These are phyloP conservation scores for Sarcomyxa edulis DNA, from an alignment of 768 basidiomycete species.

Conservation along the genomic window DNA sequence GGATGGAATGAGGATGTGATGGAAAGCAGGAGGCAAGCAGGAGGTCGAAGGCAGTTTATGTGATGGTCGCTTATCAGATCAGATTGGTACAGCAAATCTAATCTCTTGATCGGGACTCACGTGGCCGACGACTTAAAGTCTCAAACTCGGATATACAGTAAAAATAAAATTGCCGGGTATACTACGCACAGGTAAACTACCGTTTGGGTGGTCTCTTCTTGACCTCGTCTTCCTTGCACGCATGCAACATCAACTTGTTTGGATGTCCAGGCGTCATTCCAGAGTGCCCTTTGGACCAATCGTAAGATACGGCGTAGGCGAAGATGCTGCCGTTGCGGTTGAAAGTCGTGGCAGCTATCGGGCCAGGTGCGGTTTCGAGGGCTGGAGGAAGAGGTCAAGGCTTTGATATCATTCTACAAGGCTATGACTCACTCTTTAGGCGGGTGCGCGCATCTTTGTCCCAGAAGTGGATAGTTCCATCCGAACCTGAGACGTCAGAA, in stretches of 20 bases:
- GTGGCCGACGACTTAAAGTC: too few relatives aligned
- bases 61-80: too few relatives aligned
- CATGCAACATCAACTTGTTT: slow-evolving; percentile 82
- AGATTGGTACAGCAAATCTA: too few relatives aligned
- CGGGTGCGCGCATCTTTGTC: slow-evolving; percentile 91
- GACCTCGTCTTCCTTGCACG: slow-evolving; percentile 84
- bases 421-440: slow-evolving; percentile 65
- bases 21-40: too few relatives aligned
- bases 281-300: slow-evolving; percentile 90
- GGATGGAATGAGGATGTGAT: too few relatives aligned
- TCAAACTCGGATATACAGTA: too few relatives aligned
- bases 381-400: not conserved
- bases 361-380: slow-evolving; percentile 64
- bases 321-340: slow-evolving; percentile 87
- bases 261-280: slow-evolving; percentile 70
- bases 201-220: too few relatives aligned
- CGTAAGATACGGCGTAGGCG: slow-evolving; percentile 89
- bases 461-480: slow-evolving; percentile 91
- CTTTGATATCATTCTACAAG: not conserved
- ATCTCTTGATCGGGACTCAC: too few relatives aligned
- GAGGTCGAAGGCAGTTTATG: too few relatives aligned
- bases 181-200: too few relatives aligned
- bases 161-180: too few relatives aligned
- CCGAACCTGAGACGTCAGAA: slow-evolving; percentile 45
- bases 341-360: slow-evolving; percentile 78